Evolutionary conservation across 2,329 filamentous ascomycete genomes (phyloP), one percentile per base, ranked within the genome.

Genomic region (Nemania diffusa): DNA sequence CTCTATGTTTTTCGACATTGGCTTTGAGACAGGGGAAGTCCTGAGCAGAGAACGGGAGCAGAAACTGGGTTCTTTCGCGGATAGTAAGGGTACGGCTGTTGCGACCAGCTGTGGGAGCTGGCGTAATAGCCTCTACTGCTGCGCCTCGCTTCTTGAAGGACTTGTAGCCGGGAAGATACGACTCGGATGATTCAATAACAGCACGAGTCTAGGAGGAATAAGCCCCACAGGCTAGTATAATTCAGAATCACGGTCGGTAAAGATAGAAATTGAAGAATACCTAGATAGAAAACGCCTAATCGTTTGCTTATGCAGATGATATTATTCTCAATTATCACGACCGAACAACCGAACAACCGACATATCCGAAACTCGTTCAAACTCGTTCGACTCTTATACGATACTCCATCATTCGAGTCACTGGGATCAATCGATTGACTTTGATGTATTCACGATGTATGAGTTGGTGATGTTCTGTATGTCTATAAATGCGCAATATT

Each of bases 41-140:
- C 15, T 68, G 65, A 13, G 60, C 65, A 2, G 65, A 67, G 56
- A 67, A 64, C 32, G 60, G 59, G 1, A 67, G 60, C n/a, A 67
- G 29, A 26, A 62, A 60, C 27, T 57, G 59, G 9, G 50, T 59
- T 20, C 48, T 42, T 20, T 59, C 53, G 2, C 42, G 55, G 22
- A 55, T 34, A 40, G 58, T 60, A 32, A 64, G 51, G 11, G n/a
- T 40, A 56, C 55, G 46, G 42, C 42, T 57, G n/a, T 17, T 59
- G 37, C 56, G 40, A 27, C 29, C 32, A 20, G 2, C n/a, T 5
- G 11, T 13, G n/a, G 26, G n/a, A 46, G 27, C 55, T 57, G 61
- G 44, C 5, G 20, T 17, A 27, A 13, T 46, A 17, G 37, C 7
- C 13, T 46, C 34, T 1, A 32, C 42, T 26, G 37, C 53, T 1